phyloP scores from a whole-genome alignment of 768 basidiomycete species.

The Mycena metata region DNA sequence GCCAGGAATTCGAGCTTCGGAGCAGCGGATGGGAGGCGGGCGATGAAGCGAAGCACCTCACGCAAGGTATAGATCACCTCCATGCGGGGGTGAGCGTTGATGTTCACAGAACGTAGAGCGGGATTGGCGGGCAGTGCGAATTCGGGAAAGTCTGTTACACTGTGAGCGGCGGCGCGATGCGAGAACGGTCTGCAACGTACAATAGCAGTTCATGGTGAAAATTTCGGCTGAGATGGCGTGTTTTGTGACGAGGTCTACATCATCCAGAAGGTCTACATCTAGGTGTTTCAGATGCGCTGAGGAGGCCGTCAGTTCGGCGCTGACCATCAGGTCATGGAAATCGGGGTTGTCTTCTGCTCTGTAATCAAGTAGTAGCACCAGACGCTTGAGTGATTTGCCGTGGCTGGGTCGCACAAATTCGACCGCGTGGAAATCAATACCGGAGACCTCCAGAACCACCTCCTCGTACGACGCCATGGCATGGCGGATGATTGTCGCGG shows the following conservation, averaged over 20 bases:
- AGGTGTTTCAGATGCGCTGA: constrained; percentile 17
- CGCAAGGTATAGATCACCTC: constrained; percentile 11
- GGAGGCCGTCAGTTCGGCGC: constrained; percentile 10
- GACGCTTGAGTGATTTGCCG: constrained; percentile 12
- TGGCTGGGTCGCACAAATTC: constrained; percentile 6
- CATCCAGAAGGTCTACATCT: constrained; percentile 16
- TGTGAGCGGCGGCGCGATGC: constrained; percentile 13
- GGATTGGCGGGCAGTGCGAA: constrained; percentile 13
- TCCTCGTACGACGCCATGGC: constrained; percentile 15
- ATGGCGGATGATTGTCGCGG: constrained; percentile 8
- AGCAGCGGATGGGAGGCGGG: too few relatives aligned
- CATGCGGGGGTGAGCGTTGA: constrained; percentile 11
- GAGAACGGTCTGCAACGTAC: constrained; percentile 12
- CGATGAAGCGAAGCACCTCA: too few relatives aligned
- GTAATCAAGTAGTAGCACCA: constrained; percentile 12
- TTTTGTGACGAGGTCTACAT: constrained; percentile 7
- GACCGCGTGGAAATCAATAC: constrained; percentile 7
- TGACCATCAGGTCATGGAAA: constrained; percentile 12
- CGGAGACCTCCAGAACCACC: constrained; percentile 10
- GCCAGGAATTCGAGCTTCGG: too few relatives aligned
- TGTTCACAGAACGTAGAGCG: constrained; percentile 1
- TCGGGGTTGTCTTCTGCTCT: not conserved
- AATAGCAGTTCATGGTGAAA: constrained; percentile 8
- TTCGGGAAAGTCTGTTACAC: constrained; percentile 11
- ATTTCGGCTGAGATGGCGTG: not conserved